These are phyloP conservation scores for Oenanthe javanica DNA, from an alignment of 140 eudicot species.

Conservation along the genomic window DNA sequence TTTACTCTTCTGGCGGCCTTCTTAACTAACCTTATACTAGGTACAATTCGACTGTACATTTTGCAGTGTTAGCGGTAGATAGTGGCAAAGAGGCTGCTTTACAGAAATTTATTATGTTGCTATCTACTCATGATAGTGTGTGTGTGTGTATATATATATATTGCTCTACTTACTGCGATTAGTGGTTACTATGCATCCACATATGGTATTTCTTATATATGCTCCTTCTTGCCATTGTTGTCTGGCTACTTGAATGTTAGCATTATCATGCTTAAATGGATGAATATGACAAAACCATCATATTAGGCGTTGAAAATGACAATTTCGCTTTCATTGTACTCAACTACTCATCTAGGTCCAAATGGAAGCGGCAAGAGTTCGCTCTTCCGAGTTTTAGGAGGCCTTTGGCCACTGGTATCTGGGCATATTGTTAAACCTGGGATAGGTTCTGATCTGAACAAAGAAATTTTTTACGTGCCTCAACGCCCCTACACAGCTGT, in stretches of 20 bases:
- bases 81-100: not conserved
- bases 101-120: not conserved
- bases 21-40: not conserved
- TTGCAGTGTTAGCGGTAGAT: not conserved
- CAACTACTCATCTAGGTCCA: conserved; percentile 48
- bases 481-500: conserved; percentile 98
- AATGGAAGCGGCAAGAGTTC: conserved; percentile 99
- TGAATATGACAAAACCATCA: not conserved
- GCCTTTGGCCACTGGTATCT: conserved; percentile 94
- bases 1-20: not conserved
- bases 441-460: conserved; percentile 93
- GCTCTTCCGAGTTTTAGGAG: conserved; percentile 94
- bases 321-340: not conserved
- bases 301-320: not conserved
- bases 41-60: no score
- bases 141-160: not conserved
- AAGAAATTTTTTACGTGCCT: conserved; percentile 97
- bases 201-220: no score
- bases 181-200: not conserved
- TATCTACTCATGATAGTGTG: no score
- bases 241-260: not conserved
- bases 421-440: conserved; percentile 99
- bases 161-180: not conserved
- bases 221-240: not conserved
- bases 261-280: not conserved